These are phyloP conservation scores for Rhodosporidiobolus odoratus DNA, from an alignment of 768 basidiomycete species.

Conservation along the genomic window DNA sequence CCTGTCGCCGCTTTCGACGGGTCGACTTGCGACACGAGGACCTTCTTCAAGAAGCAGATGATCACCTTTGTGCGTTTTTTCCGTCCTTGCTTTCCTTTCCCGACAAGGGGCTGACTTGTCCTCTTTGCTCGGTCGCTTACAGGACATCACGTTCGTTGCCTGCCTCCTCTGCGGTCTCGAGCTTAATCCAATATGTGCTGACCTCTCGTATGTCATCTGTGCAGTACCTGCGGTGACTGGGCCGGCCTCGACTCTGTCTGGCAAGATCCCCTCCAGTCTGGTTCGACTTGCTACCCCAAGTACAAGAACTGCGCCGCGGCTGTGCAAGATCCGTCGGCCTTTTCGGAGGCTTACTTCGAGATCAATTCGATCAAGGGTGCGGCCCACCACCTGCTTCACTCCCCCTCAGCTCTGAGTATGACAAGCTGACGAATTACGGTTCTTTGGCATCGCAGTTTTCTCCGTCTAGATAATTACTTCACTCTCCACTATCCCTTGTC, in stretches of 20 bases:
- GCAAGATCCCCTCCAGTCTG: not conserved
- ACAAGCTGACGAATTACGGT: too few species aligned
- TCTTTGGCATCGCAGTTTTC: too few species aligned
- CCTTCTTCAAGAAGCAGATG: conserved; percentile 45
- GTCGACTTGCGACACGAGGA: conserved; percentile 46
- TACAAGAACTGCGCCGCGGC: conserved; percentile 45
- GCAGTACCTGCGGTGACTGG: conserved; percentile 51
- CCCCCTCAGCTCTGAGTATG: not conserved
- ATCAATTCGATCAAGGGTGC: conserved; percentile 34
- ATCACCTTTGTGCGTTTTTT: not conserved
- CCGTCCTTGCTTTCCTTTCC: not conserved
- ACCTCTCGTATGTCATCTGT: too few species aligned
- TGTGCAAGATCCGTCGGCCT: conserved; percentile 59
- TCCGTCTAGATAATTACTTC: too few species aligned
- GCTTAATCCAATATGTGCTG: conserved; percentile 6
- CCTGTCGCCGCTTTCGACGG: conserved; percentile 50
- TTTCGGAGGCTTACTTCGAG: conserved; percentile 44
- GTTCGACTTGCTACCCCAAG: conserved; percentile 2
- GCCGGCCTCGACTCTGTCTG: conserved; percentile 45
- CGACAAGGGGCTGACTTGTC: not conserved
- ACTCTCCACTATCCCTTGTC: too few species aligned
- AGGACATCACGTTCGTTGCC: conserved; percentile 16
- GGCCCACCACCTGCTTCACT: not conserved
- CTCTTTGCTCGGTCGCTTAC: not conserved
- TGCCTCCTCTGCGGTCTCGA: not conserved